A percentile compares a stretch with the other conserved stretches of the same genome.
Evolutionary conservation across 176 grass and related monocot genomes (phyloP).

Genomic region (Avena eriantha): DNA sequence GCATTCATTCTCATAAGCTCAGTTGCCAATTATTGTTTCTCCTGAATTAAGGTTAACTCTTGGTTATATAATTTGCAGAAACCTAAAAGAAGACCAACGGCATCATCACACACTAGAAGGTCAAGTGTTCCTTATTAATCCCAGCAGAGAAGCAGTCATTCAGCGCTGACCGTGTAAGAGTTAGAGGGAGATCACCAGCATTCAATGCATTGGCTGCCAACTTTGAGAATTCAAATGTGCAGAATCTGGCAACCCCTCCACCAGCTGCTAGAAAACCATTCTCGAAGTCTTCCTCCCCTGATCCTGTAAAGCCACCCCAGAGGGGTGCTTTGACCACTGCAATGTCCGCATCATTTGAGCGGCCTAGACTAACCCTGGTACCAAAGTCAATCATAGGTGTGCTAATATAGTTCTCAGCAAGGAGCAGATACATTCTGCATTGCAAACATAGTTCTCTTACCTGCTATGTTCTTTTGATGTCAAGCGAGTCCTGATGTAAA

Average conservation of each 20-base stretch:
- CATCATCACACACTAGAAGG: constrained; percentile 74
- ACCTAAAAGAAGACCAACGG: constrained; percentile 76
- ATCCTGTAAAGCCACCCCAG: constrained; percentile 63
- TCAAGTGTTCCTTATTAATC: constrained; percentile 86
- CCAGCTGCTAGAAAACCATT: constrained; percentile 68
- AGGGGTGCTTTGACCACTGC: constrained; percentile 62
- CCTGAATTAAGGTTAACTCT: constrained; percentile 39
- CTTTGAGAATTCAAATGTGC: constrained; percentile 85
- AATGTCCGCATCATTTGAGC: constrained; percentile 83
- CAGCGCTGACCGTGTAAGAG: constrained; percentile 89
- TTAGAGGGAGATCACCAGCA: constrained; percentile 93
- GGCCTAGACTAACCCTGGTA: constrained; percentile 82
- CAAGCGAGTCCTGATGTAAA: constrained; percentile 72
- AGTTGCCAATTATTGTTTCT: constrained; percentile 21
- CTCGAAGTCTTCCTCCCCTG: constrained; percentile 62
- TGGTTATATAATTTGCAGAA: constrained; percentile 59
- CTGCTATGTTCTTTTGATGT: constrained; percentile 50
- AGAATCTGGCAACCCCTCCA: constrained; percentile 97
- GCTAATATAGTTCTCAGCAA: background rate
- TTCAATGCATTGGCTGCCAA: constrained; percentile 96
- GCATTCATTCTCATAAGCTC: background rate
- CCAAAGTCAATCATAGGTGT: constrained; percentile 96
- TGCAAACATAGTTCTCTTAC: constrained; percentile 35
- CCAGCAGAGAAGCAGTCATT: constrained; percentile 95
- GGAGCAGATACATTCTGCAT: background rate